A percentile compares a stretch with the other conserved stretches of the same genome.
Evolutionary conservation across 176 grass and related monocot species (phyloP).

Genomic region (Tillandsia leiboldiana): DNA sequence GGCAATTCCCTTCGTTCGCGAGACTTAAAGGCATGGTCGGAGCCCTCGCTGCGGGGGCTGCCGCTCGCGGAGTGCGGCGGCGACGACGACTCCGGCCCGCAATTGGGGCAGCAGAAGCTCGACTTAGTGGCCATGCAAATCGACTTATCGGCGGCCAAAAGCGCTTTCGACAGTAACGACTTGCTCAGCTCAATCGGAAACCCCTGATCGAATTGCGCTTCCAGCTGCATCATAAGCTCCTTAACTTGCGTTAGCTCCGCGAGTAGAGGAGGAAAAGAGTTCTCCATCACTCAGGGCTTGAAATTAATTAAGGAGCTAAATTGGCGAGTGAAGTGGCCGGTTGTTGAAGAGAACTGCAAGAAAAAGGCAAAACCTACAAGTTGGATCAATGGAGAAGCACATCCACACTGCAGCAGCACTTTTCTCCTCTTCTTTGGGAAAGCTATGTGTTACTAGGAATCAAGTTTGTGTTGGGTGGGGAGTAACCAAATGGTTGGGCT

Average conservation of each 20-base stretch:
- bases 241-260: slow-evolving; percentile 48
- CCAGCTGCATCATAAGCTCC: slow-evolving; percentile 45
- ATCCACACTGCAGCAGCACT: too few relatives aligned
- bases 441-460: background rate
- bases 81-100: slow-evolving; percentile 23
- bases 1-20: slow-evolving; percentile 24
- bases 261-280: slow-evolving; percentile 22
- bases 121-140: slow-evolving; percentile 25
- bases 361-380: too few relatives aligned
- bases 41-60: slow-evolving; percentile 44
- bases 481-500: background rate
- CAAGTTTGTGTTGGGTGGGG: slow-evolving; percentile 1
- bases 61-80: slow-evolving; percentile 40
- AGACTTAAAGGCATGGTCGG: slow-evolving; percentile 30
- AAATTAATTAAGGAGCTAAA: too few relatives aligned
- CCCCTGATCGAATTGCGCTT: slow-evolving; percentile 25
- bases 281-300: slow-evolving; percentile 1
- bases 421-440: too few relatives aligned
- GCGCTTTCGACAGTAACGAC: slow-evolving; percentile 33
- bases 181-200: slow-evolving; percentile 28
- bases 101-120: slow-evolving; percentile 4
- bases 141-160: slow-evolving; percentile 40
- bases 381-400: too few relatives aligned
- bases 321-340: too few relatives aligned
- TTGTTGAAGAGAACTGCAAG: too few relatives aligned